A percentile compares a stretch with the other conserved stretches of the same genome.
These are phyloP conservation scores for Ganoderma sp. DNA, from an alignment of 1,284 basidiomycete genomes.

Conservation along the genomic window DNA sequence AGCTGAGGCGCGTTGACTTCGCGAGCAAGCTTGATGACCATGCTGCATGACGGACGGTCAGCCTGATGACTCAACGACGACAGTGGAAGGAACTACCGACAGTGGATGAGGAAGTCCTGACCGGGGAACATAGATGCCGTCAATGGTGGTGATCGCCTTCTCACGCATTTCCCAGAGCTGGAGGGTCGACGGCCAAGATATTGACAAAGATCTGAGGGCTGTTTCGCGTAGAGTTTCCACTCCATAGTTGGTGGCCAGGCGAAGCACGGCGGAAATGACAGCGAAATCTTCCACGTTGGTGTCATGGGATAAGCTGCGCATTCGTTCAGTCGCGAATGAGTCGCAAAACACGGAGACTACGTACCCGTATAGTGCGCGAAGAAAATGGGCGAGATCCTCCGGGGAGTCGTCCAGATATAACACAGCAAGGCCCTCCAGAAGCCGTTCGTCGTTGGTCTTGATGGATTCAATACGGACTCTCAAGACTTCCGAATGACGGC, in stretches of 20 bases:
- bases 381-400: slow-evolving; percentile 57
- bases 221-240: slow-evolving; percentile 60
- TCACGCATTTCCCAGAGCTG: slow-evolving; percentile 69
- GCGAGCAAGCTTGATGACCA: slow-evolving; percentile 51
- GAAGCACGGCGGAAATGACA: slow-evolving; percentile 60
- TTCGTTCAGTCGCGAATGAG: background rate
- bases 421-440: slow-evolving; percentile 59
- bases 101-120: slow-evolving; percentile 66
- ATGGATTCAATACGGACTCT: slow-evolving; percentile 37
- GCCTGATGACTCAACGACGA: slow-evolving; percentile 33
- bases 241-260: slow-evolving; percentile 65
- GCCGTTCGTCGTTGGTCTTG: slow-evolving; percentile 17
- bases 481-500: slow-evolving; percentile 62
- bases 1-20: slow-evolving; percentile 46
- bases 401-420: slow-evolving; percentile 58
- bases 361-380: slow-evolving; percentile 68
- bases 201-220: slow-evolving; percentile 54
- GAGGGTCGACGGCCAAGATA: slow-evolving; percentile 63
- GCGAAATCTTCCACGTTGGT: slow-evolving; percentile 56
- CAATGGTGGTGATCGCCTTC: slow-evolving; percentile 50
- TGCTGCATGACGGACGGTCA: slow-evolving; percentile 43
- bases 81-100: slow-evolving; percentile 44
- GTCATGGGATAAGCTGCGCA: slow-evolving; percentile 37
- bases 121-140: slow-evolving; percentile 62
- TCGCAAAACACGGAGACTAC: slow-evolving; percentile 44